A percentile compares a stretch with the other conserved stretches of the same genome.
Conservation (phyloP, 805 yeast species). For the Saccharomycopsis sp. region DNA sequence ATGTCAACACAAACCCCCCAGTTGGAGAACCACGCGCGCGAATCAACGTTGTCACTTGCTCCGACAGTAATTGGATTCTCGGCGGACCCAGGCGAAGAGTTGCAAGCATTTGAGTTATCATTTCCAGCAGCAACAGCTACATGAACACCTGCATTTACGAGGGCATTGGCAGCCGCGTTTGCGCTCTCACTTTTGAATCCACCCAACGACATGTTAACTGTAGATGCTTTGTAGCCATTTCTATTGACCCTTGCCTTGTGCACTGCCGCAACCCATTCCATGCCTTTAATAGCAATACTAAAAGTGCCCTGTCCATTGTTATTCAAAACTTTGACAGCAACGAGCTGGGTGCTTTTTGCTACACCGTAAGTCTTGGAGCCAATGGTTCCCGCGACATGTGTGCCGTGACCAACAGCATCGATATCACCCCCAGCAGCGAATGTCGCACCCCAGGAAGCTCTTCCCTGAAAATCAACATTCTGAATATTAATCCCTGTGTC, state of each 20-base stretch:
- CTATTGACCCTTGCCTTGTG: constrained; percentile 40
- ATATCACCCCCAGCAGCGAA: constrained; percentile 42
- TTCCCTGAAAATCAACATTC: constrained; percentile 52
- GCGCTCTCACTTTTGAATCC: constrained; percentile 51
- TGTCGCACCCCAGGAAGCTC: constrained; percentile 54
- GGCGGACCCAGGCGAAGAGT: constrained; percentile 56
- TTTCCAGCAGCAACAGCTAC: constrained; percentile 62
- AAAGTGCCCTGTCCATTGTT: constrained; percentile 53
- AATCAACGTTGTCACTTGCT: constrained; percentile 39
- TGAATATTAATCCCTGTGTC: constrained; percentile 49
- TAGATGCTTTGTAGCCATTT: constrained; percentile 61
- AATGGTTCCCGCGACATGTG: constrained; percentile 63
- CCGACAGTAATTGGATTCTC: constrained; percentile 47
- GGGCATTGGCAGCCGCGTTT: constrained; percentile 54
- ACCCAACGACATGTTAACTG: constrained; percentile 58
- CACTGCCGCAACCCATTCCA: constrained; percentile 48
- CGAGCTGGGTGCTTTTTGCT: constrained; percentile 51
- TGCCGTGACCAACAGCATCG: constrained; percentile 59
- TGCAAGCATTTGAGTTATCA: constrained; percentile 54
- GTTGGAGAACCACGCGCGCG: constrained; percentile 47
- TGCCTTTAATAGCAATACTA: constrained; percentile 57
- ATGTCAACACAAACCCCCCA: constrained; percentile 48
- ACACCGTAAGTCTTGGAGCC: constrained; percentile 52
- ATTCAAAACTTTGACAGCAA: constrained; percentile 55
- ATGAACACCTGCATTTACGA: constrained; percentile 48